A percentile compares a stretch with the other conserved stretches of the same genome.
These are phyloP conservation scores for Nemania sp. DNA, from an alignment of 2,329 filamentous ascomycete species.

Conservation along the genomic window DNA sequence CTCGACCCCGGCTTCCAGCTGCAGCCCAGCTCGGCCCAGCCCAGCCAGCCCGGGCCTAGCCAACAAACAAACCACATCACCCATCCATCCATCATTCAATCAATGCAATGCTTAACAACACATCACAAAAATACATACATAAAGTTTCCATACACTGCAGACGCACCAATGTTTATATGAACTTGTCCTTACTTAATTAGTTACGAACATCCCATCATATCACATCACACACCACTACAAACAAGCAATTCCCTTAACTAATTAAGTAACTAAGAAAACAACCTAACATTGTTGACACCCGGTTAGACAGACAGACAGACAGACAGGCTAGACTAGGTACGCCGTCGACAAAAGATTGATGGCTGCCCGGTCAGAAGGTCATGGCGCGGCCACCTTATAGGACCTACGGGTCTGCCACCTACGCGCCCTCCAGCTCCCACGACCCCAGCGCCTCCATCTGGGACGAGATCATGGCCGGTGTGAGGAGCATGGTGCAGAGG, in stretches of 20 bases:
- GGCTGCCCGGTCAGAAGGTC: constrained; percentile 49
- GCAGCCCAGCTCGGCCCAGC: constrained; percentile 18
- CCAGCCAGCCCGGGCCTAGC: neutral
- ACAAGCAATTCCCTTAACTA: too few species aligned
- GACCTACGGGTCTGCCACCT: constrained; percentile 44
- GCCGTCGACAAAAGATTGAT: constrained; percentile 37
- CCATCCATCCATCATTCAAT: neutral
- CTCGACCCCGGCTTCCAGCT: neutral
- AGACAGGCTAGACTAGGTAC: constrained; percentile 2
- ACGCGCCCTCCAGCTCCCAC: constrained; percentile 40
- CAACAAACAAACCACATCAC: neutral
- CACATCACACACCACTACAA: too few species aligned
- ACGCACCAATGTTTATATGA: too few species aligned
- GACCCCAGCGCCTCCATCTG: constrained; percentile 52
- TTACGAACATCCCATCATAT: too few species aligned
- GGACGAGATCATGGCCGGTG: constrained; percentile 53
- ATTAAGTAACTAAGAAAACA: neutral
- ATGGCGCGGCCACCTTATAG: constrained; percentile 55
- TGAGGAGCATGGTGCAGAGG: constrained; percentile 48
- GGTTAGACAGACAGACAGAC: neutral
- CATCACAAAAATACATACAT: too few species aligned
- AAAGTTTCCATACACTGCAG: too few species aligned
- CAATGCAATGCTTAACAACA: too few species aligned
- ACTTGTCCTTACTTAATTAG: too few species aligned
- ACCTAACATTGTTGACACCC: neutral